Conservation (phyloP, 148 eudicot genomes). For the Vaccinium macrocarpon region DNA sequence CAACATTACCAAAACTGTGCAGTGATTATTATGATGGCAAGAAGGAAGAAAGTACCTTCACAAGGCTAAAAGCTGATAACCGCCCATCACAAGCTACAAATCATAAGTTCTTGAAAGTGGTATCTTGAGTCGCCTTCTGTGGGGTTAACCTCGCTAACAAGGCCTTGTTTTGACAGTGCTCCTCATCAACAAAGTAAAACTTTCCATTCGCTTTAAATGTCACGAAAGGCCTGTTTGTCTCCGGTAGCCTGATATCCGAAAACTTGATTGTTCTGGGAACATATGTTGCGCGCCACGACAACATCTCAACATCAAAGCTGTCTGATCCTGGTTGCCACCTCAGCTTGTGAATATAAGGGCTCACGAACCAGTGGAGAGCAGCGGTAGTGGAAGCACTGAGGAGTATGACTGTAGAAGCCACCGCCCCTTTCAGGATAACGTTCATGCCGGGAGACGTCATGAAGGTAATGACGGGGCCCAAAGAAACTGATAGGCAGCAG, state of each 20-base stretch:
- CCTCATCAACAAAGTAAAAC: constrained; percentile 76
- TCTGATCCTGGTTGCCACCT: constrained; percentile 96
- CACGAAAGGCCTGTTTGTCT: constrained; percentile 85
- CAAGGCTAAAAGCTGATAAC: constrained; percentile 4
- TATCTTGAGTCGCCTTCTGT: constrained; percentile 44
- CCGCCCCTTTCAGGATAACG: constrained; percentile 91
- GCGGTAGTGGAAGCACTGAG: constrained; percentile 90
- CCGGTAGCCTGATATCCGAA: constrained; percentile 65
- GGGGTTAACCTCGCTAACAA: constrained; percentile 84
- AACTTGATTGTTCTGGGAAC: constrained; percentile 63
- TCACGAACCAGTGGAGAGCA: constrained; percentile 94
- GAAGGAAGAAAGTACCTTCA: neutral
- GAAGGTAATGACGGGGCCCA: constrained; percentile 95
- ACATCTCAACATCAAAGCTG: constrained; percentile 83
- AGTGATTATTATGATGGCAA: neutral
- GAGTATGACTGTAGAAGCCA: constrained; percentile 83
- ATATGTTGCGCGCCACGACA: constrained; percentile 82
- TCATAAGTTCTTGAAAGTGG: constrained; percentile 83
- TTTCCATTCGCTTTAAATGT: constrained; percentile 72
- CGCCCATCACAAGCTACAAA: neutral
- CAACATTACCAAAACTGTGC: constrained; percentile 11
- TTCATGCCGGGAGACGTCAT: constrained; percentile 84
- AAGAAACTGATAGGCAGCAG: constrained; percentile 89
- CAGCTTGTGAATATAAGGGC: constrained; percentile 90
- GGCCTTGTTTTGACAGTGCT: constrained; percentile 87